A percentile compares a stretch with the other conserved stretches of the same genome.
phyloP scores from a whole-genome alignment of 129 eudicot species.

The carrot (Daucus carota) region DH1_v3.0 NC_030385.2:34889501-34890000 shows the following conservation, averaged over 20 bases:
- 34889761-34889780: slow-evolving; percentile 49
- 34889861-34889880: slow-evolving; percentile 18
- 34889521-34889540: slow-evolving; percentile 9
- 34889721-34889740: slow-evolving; percentile 15
- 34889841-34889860: slow-evolving; percentile 34
- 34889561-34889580: slow-evolving; percentile 20
- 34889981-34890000: slow-evolving; percentile 7
- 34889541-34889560: slow-evolving; percentile 27
- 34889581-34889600: slow-evolving; percentile 38
- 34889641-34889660: not conserved
- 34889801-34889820: slow-evolving; percentile 6
- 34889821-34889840: slow-evolving; percentile 8
- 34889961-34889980: slow-evolving; percentile 2
- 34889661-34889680: slow-evolving; percentile 12
- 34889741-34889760: slow-evolving; percentile 35
- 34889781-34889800: slow-evolving; percentile 10
- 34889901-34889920: slow-evolving; percentile 16
- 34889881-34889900: slow-evolving; percentile 24
- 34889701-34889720: not conserved
- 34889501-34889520: not conserved
- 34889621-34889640: slow-evolving; percentile 45
- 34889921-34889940: not conserved
- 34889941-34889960: slow-evolving; percentile 2
- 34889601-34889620: slow-evolving; percentile 51
- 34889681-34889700: slow-evolving; percentile 27